These are phyloP conservation scores for Oryza glaberrima DNA, from an alignment of 176 grass and related monocot species.

Conservation along the genomic window DNA sequence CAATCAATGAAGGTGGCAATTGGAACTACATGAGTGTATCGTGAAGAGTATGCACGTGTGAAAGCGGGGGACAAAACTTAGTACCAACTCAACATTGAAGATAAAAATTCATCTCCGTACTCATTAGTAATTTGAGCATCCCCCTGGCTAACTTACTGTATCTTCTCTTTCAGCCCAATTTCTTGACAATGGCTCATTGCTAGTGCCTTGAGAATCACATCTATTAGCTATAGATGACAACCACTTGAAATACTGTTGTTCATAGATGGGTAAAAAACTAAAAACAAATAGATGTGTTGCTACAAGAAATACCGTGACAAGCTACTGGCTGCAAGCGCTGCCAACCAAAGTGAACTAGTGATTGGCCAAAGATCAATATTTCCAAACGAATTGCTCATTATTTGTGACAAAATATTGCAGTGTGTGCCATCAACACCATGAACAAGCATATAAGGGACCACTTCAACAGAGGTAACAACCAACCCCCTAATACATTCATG, in stretches of 20 bases:
- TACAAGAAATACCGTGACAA: conserved; percentile 25
- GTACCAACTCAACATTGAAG: not conserved
- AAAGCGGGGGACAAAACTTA: not conserved
- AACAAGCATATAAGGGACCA: conserved; percentile 7
- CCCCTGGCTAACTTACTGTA: not conserved
- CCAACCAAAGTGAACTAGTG: not conserved
- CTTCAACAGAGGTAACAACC: not conserved
- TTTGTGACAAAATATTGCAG: conserved; percentile 16
- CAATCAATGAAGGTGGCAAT: not conserved
- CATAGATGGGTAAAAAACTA: not conserved
- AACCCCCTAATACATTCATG: not conserved
- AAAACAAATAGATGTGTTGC: not conserved
- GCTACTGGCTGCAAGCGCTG: not conserved
- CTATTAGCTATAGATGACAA: not conserved
- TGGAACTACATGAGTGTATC: not conserved
- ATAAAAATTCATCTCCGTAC: not conserved
- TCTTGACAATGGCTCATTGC: not conserved
- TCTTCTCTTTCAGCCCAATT: not conserved
- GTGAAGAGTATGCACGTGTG: not conserved
- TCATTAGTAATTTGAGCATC: conserved; percentile 17
- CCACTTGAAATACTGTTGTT: not conserved
- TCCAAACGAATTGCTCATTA: not conserved
- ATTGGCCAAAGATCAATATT: not conserved
- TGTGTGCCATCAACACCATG: not conserved
- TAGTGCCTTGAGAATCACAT: conserved; percentile 3